These are phyloP conservation scores for Sporobolomyces phaffii DNA, from an alignment of 768 basidiomycete genomes.

Conservation along the genomic window DNA sequence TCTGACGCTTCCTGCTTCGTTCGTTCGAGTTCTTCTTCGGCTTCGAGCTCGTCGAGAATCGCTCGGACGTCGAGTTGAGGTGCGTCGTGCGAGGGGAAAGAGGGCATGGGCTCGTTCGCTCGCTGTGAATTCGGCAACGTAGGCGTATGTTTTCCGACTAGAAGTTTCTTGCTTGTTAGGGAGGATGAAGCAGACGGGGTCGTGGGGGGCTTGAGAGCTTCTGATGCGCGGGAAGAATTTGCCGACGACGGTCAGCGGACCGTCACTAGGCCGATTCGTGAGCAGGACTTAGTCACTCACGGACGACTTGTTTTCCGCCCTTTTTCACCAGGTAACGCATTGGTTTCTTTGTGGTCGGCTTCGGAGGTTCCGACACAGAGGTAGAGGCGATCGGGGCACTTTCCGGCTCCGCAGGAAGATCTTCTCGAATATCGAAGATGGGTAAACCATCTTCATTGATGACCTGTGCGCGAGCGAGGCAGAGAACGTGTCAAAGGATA, in stretches of 20 bases:
- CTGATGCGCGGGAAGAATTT: too few relatives aligned
- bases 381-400: not conserved
- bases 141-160: too few relatives aligned
- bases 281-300: not conserved
- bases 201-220: not conserved
- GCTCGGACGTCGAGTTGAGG: constrained; percentile 5
- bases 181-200: not conserved
- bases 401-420: constrained; percentile 10
- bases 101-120: not conserved
- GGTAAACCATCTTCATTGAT: constrained; percentile 38
- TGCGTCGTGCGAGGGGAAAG: not conserved
- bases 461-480: constrained; percentile 9
- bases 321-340: constrained; percentile 37
- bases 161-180: too few relatives aligned
- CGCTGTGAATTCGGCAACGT: too few relatives aligned
- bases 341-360: not conserved
- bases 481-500: too few relatives aligned
- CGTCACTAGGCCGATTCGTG: too few relatives aligned
- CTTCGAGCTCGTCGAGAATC: constrained; percentile 36
- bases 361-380: not conserved
- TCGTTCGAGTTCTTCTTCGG: constrained; percentile 17
- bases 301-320: constrained; percentile 28
- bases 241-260: too few relatives aligned
- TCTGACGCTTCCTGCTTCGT: not conserved
- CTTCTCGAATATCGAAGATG: constrained; percentile 37